Base-by-base conservation (phyloP, 2,329 filamentous ascomycete genomes). In the Sodiomyces alkalinus region DNA sequence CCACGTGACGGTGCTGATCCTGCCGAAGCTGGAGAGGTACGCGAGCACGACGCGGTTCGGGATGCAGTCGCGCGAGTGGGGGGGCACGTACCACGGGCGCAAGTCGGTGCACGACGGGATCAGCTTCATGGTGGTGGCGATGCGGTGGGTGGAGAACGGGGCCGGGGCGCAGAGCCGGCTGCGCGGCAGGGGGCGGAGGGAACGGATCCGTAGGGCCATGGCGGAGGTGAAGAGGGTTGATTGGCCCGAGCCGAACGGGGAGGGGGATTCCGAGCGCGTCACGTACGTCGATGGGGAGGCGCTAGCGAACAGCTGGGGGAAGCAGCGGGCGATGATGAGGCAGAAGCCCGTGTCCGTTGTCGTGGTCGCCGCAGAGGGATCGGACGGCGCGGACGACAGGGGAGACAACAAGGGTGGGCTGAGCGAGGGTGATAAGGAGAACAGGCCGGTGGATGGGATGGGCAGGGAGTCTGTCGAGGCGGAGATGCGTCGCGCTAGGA, bases 131-230 rank as follows among this genome's bases (percentile, higher is more conserved):
- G 70, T 98, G 26, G 64, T 74, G 35, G 72, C 74, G 29, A 68
- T 93, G 8, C 74, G 83, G 29, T 96, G 86, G 75, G 80, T 94
- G 1, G 76, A 81, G 37, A 67, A 72, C 37, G 85, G 90, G 9
- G 77, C 69, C 0, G 64, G 62, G 37, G 66, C 56, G 32, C 65
- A 71, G 43, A 62, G 62, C 17, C 52, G 68, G 26, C 55, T 72
- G 2, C 55, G 67, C 4, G 68, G 68, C 28, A 65, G 66, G 41
- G 68, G 54, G 2, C 52, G 67, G 4, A 50, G 68, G 8, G 65
- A 72, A 39, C 56, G 68, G 22, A 74, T 72, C 44, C 55, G 64
- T 19, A 64, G 61, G 43, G 63, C 62, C 2, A 61, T 71, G 55
- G 48, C 52, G 26, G 66, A 70, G 37, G 55, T 68, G 9, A 61